These are phyloP conservation scores for Drechslerella stenobrocha DNA, from an alignment of 2,329 filamentous ascomycete genomes.

Conservation along the genomic window DNA sequence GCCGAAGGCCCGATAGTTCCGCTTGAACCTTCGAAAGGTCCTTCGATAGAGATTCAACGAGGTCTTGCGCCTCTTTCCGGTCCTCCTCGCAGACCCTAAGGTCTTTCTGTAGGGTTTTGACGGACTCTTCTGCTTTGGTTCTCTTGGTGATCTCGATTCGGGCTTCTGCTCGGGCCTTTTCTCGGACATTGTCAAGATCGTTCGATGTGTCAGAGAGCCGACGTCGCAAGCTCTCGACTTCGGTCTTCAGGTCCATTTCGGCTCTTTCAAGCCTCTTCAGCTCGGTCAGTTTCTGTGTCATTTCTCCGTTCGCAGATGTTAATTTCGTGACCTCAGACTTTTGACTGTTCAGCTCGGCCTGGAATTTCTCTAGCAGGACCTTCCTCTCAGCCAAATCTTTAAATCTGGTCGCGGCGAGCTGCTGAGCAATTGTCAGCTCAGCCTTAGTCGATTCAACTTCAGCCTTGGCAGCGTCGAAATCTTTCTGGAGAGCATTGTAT, in stretches of 20 bases:
- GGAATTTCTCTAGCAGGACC: constrained; percentile 78
- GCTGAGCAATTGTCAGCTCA: constrained; percentile 81
- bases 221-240: constrained; percentile 71
- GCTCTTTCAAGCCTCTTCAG: constrained; percentile 76
- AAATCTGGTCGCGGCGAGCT: constrained; percentile 82
- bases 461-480: constrained; percentile 70
- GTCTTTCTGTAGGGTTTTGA: constrained; percentile 73
- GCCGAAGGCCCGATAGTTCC: constrained; percentile 70
- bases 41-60: constrained; percentile 69
- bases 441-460: constrained; percentile 73
- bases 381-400: constrained; percentile 82
- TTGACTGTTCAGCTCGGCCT: constrained; percentile 79
- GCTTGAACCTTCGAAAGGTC: constrained; percentile 74
- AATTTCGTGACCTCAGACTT: constrained; percentile 75
- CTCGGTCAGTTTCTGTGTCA: constrained; percentile 65
- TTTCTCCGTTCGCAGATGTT: constrained; percentile 73
- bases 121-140: constrained; percentile 75
- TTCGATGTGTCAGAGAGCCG: constrained; percentile 72
- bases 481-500: constrained; percentile 57
- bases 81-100: constrained; percentile 76
- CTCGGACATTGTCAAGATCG: constrained; percentile 76
- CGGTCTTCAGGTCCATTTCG: constrained; percentile 77
- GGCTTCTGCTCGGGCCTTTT: constrained; percentile 75
- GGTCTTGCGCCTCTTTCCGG: constrained; percentile 74
- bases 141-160: constrained; percentile 61